Conservation (phyloP, 257 asterid genomes). For the Nicotiana noctiflora region DNA sequence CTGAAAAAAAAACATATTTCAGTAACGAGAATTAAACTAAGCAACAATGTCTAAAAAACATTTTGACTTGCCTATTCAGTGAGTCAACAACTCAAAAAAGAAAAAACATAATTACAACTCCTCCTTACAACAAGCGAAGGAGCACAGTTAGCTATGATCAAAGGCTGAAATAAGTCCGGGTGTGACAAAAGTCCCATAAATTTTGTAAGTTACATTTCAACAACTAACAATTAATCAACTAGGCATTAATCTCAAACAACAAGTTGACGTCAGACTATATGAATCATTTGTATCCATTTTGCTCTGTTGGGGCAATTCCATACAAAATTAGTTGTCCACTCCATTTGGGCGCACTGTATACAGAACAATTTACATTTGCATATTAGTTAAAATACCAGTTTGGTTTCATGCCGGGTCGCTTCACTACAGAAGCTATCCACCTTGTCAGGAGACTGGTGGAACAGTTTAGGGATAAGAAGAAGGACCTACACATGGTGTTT, state of each 20-base stretch:
- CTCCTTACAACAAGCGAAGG: not conserved
- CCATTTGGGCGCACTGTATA: too few species aligned
- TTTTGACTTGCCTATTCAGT: not conserved
- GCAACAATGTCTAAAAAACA: not conserved
- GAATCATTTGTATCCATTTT: not conserved
- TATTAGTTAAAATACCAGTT: not conserved
- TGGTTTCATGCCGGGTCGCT: too few species aligned
- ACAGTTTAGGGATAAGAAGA: too few species aligned
- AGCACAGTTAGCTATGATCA: not conserved
- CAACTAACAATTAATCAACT: not conserved
- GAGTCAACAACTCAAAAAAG: not conserved
- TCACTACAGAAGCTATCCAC: too few species aligned
- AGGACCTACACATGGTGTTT: too few species aligned
- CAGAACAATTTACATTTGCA: not conserved
- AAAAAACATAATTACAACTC: not conserved
- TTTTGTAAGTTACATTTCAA: not conserved
- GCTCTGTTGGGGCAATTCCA: not conserved
- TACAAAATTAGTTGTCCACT: not conserved
- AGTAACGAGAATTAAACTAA: too few species aligned
- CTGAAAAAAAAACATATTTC: conserved; percentile 20
- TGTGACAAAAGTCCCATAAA: not conserved
- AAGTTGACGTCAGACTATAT: not conserved
- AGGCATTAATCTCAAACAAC: not conserved
- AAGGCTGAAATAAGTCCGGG: not conserved
- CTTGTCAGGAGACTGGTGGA: too few species aligned